These are phyloP conservation scores for Trichoderma guizhouense DNA, from an alignment of 2,329 filamentous ascomycete genomes.

Conservation along the genomic window DNA sequence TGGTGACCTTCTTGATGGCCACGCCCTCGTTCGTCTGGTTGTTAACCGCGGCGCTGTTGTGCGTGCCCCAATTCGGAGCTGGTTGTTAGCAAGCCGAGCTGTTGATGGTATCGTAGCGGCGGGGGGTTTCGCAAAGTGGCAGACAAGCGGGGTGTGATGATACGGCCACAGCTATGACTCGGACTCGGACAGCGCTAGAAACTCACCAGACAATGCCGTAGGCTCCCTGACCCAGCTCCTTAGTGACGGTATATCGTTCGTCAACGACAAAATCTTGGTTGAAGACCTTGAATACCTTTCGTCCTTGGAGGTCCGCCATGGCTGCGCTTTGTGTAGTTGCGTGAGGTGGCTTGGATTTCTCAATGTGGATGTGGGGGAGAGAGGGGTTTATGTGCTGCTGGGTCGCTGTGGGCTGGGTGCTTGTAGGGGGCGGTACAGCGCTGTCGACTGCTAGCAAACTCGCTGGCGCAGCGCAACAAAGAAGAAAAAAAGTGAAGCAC, in stretches of 20 bases:
- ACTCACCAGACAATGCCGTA: constrained; percentile 96
- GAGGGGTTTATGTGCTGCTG: constrained; percentile 11
- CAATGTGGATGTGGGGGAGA: constrained; percentile 1
- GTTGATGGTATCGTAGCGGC: constrained; percentile 24
- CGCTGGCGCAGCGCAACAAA: background rate
- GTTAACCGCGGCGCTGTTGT: constrained; percentile 80
- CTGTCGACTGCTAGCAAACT: background rate
- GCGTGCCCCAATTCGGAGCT: constrained; percentile 22
- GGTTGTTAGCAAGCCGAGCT: constrained; percentile 24
- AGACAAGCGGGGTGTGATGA: constrained; percentile 1
- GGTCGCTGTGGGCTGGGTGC: constrained; percentile 2
- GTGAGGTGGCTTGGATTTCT: background rate
- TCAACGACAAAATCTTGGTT: constrained; percentile 99
- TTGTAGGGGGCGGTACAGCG: background rate
- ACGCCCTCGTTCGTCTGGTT: constrained; percentile 87
- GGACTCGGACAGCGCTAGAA: background rate
- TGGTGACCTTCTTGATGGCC: constrained; percentile 99
- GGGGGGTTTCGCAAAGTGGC: constrained; percentile 20
- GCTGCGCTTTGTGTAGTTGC: constrained; percentile 3
- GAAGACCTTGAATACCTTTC: constrained; percentile 98
- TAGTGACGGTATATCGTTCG: constrained; percentile 96
- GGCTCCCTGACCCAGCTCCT: constrained; percentile 95
- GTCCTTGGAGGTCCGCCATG: constrained; percentile 47
- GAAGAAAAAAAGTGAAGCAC: background rate
- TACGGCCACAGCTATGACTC: background rate